Conservation (phyloP, 371 early-diverging fungal species). For the Mucor indicus region DNA sequence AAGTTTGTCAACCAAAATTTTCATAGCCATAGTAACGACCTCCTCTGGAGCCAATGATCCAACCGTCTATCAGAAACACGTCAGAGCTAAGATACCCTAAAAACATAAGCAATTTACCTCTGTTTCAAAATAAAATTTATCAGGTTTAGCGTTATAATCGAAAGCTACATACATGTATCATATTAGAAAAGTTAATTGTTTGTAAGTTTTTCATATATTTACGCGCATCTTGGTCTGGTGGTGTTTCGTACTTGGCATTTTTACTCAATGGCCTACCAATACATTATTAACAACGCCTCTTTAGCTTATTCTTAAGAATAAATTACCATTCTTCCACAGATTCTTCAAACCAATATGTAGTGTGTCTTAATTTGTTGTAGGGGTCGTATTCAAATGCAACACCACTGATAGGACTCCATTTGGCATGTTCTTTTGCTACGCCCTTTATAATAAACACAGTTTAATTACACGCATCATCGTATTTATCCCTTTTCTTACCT, state of each 20-base stretch:
- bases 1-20: conserved; percentile 81
- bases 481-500: neutral
- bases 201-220: conserved; percentile 11
- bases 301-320: too few species aligned
- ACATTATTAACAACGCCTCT: too few species aligned
- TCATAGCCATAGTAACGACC: conserved; percentile 79
- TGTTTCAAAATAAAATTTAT: conserved; percentile 84
- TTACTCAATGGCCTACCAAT: conserved; percentile 63
- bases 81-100: neutral
- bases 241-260: conserved; percentile 71
- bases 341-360: conserved; percentile 96
- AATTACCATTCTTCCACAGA: conserved; percentile 80
- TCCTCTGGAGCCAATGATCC: conserved; percentile 89
- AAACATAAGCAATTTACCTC: conserved; percentile 55
- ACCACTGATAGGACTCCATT: conserved; percentile 96
- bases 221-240: conserved; percentile 61
- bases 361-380: conserved; percentile 91
- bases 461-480: conserved; percentile 5
- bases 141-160: conserved; percentile 85
- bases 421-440: conserved; percentile 97
- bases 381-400: conserved; percentile 98
- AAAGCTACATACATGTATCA: conserved; percentile 62
- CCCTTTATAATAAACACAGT: conserved; percentile 74
- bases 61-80: conserved; percentile 51
- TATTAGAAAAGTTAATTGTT: neutral